Evolutionary conservation across 306 rosid genomes (phyloP).

Genomic region (Sicyos baderoa): DNA sequence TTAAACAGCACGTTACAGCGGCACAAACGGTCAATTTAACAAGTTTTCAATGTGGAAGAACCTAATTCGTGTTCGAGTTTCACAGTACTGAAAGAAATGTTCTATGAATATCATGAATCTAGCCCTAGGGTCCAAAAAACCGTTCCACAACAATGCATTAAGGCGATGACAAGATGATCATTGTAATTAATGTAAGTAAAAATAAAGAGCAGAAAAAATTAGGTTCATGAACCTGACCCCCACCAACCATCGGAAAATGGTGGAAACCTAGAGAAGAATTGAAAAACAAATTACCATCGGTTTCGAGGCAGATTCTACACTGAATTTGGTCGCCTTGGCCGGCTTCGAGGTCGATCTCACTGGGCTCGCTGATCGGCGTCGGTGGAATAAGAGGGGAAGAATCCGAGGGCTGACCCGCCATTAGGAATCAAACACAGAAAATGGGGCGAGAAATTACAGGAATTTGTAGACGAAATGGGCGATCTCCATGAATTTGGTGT

Average conservation of each 20-base stretch:
- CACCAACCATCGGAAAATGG: constrained; percentile 15
- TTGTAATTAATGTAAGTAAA: background rate
- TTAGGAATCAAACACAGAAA: constrained; percentile 25
- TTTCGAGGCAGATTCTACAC: constrained; percentile 97
- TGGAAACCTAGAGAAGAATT: constrained; percentile 1
- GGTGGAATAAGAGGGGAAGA: constrained; percentile 75
- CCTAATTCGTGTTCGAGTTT: background rate
- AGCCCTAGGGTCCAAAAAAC: background rate
- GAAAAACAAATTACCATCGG: constrained; percentile 52
- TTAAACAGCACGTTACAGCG: background rate
- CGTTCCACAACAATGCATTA: background rate
- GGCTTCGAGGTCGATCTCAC: constrained; percentile 94
- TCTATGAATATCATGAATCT: background rate
- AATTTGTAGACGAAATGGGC: background rate
- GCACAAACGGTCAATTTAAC: background rate
- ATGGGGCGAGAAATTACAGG: constrained; percentile 3
- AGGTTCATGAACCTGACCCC: background rate
- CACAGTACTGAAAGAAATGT: background rate
- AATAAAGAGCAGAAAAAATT: background rate
- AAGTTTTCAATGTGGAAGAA: background rate
- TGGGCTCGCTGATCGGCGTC: constrained; percentile 39
- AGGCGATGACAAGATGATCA: background rate
- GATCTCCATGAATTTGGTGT: background rate
- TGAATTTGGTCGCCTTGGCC: constrained; percentile 95
- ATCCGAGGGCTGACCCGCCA: constrained; percentile 67